Conservation (phyloP, 805 yeast species). For the Wickerhamomyces hampshirensis region DNA sequence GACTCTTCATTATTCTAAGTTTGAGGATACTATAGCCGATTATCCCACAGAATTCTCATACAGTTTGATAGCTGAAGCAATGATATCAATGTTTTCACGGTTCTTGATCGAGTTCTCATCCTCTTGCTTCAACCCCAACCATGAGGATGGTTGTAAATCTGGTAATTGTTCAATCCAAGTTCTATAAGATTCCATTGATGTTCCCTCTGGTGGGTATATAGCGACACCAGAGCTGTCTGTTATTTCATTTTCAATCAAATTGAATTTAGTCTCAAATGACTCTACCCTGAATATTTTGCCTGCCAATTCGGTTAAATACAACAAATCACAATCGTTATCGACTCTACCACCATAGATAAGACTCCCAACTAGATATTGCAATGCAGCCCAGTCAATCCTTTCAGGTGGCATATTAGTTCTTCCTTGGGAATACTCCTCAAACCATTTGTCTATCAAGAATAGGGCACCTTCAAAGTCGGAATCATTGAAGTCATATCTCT, state of each 20-base stretch:
- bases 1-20: too few species aligned
- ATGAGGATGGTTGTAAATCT: slow-evolving; percentile 42
- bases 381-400: slow-evolving; percentile 48
- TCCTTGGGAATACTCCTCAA: slow-evolving; percentile 26
- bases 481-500: slow-evolving; percentile 65
- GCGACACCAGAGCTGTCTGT: slow-evolving; percentile 7
- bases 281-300: slow-evolving; percentile 32
- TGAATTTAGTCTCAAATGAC: slow-evolving; percentile 39
- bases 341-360: slow-evolving; percentile 66
- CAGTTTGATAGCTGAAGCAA: slow-evolving; percentile 3
- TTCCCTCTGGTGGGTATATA: slow-evolving; percentile 43
- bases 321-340: slow-evolving; percentile 36
- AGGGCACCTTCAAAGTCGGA: slow-evolving; percentile 57
- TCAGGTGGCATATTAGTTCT: slow-evolving; percentile 39
- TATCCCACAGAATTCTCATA: slow-evolving; percentile 1
- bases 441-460: slow-evolving; percentile 36
- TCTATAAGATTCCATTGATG: slow-evolving; percentile 28
- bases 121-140: slow-evolving; percentile 47
- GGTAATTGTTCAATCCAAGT: slow-evolving; percentile 55
- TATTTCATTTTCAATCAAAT: slow-evolving; percentile 30
- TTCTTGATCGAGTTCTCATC: slow-evolving; percentile 32
- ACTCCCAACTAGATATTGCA: slow-evolving; percentile 45
- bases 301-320: slow-evolving; percentile 32
- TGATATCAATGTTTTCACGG: slow-evolving; percentile 7
- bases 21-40: too few species aligned